Percentiles rank a stretch among this genome's conserved stretches.
Evolutionary conservation across 2,329 filamentous ascomycete genomes (phyloP).

Genomic region (Metarhizium robertsii): DNA sequence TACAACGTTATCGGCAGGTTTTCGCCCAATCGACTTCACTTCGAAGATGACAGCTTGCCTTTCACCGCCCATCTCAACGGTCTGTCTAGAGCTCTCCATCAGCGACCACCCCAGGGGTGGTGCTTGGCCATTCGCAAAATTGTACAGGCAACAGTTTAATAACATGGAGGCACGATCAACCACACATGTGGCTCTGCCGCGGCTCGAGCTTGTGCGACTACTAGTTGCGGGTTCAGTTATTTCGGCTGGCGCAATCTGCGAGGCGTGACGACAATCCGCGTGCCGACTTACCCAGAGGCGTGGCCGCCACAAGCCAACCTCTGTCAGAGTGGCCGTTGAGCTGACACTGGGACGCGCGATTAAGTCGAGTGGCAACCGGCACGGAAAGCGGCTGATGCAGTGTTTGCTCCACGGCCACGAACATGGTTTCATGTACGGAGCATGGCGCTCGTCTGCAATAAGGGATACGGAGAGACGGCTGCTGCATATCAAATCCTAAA

Average conservation of each 20-base stretch:
- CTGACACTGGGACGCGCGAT: not conserved
- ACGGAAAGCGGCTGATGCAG: not conserved
- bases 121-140: too few relatives aligned
- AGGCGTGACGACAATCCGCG: not conserved
- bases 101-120: too few relatives aligned
- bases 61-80: too few relatives aligned
- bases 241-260: not conserved
- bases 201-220: too few relatives aligned
- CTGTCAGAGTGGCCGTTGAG: not conserved
- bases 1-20: not conserved
- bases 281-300: slow-evolving; percentile 10
- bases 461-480: too few relatives aligned
- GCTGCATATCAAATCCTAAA: not conserved
- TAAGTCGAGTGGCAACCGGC: not conserved
- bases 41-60: too few relatives aligned
- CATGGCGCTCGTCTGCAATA: too few relatives aligned
- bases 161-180: too few relatives aligned
- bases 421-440: not conserved
- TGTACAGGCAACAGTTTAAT: too few relatives aligned
- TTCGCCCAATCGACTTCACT: slow-evolving; percentile 7
- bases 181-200: too few relatives aligned
- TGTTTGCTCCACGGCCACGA: not conserved
- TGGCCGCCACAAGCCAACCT: not conserved
- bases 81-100: too few relatives aligned
- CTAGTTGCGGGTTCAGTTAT: too few relatives aligned